Conservation (phyloP, 352 stramenopile species). For the Globisporangium perplexum region DNA sequence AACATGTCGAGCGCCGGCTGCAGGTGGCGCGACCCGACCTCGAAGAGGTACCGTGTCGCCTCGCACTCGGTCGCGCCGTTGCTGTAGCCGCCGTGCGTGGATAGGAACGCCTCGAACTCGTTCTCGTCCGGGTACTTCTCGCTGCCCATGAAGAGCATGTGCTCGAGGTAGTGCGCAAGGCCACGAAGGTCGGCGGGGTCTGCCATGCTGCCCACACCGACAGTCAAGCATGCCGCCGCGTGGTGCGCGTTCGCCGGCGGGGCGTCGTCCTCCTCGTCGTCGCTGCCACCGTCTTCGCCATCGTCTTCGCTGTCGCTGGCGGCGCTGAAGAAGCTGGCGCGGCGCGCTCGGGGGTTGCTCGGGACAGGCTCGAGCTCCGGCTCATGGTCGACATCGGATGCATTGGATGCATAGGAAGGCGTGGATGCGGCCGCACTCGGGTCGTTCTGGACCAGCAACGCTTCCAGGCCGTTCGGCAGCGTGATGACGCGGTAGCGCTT, state of each 20-base stretch:
- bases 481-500: constrained; percentile 70
- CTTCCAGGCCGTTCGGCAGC: constrained; percentile 58
- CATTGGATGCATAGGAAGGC: too few relatives aligned
- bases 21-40: constrained; percentile 54
- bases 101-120: constrained; percentile 86
- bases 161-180: constrained; percentile 85
- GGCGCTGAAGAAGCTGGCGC: constrained; percentile 13
- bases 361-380: constrained; percentile 1
- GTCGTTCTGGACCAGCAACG: constrained; percentile 56
- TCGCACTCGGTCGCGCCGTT: constrained; percentile 92
- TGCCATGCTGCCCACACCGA: constrained; percentile 48
- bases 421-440: too few relatives aligned
- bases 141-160: constrained; percentile 93
- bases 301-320: constrained; percentile 13
- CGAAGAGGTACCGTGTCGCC: constrained; percentile 89
- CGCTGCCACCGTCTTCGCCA: constrained; percentile 10
- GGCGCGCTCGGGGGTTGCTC: neutral
- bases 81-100: constrained; percentile 77
- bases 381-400: too few relatives aligned
- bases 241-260: constrained; percentile 16
- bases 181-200: constrained; percentile 56
- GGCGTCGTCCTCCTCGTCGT: constrained; percentile 10
- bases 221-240: constrained; percentile 48
- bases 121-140: constrained; percentile 90
- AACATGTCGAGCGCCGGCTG: constrained; percentile 83